These are phyloP conservation scores for Macrophomina tecta DNA, from an alignment of 2,329 filamentous ascomycete genomes.

Conservation along the genomic window DNA sequence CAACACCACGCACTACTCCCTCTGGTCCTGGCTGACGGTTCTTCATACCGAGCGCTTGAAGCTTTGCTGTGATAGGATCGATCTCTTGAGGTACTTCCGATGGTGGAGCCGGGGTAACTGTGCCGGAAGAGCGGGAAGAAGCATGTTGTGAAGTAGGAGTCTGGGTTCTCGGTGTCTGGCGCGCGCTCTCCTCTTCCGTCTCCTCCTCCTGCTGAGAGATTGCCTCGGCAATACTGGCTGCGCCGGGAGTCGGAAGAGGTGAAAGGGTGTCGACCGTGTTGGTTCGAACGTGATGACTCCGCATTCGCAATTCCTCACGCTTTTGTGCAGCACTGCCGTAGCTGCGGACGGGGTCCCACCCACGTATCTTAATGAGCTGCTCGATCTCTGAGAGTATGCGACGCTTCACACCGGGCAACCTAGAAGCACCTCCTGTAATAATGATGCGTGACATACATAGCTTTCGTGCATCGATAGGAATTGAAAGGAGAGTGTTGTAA, in stretches of 20 bases:
- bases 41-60: constrained; percentile 57
- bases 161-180: constrained; percentile 2
- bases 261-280: constrained; percentile 21
- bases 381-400: constrained; percentile 79
- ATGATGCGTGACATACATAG: constrained; percentile 88
- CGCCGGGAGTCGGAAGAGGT: constrained; percentile 7
- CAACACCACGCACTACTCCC: constrained; percentile 68
- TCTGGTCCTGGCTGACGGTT: constrained; percentile 53
- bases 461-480: constrained; percentile 82
- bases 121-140: constrained; percentile 26
- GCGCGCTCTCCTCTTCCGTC: neutral
- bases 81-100: constrained; percentile 55
- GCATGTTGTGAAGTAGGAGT: constrained; percentile 5
- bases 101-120: constrained; percentile 35
- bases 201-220: constrained; percentile 16
- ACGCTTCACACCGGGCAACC: constrained; percentile 77
- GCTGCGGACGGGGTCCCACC: constrained; percentile 79
- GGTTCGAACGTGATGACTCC: constrained; percentile 26
- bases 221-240: neutral
- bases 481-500: constrained; percentile 74
- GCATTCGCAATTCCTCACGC: constrained; percentile 30
- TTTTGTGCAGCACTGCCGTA: constrained; percentile 62
- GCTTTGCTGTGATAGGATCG: constrained; percentile 65
- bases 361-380: constrained; percentile 67
- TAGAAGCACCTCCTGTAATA: constrained; percentile 81